phyloP scores from a whole-genome alignment of 169 alveolate genomes.

The Plasmodium knowlesi region DNA sequence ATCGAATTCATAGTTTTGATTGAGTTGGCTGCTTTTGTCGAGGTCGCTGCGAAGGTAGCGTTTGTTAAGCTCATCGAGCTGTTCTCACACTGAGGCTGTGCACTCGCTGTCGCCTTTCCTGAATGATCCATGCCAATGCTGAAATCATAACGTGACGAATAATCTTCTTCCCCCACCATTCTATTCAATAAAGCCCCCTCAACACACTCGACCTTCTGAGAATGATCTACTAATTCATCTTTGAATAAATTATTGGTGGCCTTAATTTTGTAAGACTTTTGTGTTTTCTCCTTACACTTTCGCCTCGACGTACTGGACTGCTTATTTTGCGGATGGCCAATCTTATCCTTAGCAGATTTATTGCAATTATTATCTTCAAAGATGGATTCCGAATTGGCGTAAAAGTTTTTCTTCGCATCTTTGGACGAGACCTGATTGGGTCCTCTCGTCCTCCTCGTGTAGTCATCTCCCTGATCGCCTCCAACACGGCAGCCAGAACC shows the following conservation, averaged over 20 bases:
- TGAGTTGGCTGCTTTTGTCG: not conserved
- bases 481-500: not conserved
- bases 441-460: not conserved
- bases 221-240: slow-evolving; percentile 10
- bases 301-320: not conserved
- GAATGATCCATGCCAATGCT: not conserved
- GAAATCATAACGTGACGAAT: not conserved
- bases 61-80: not conserved
- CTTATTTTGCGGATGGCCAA: not conserved
- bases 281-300: not conserved
- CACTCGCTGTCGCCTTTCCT: not conserved
- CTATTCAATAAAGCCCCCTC: not conserved
- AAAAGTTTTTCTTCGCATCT: slow-evolving; percentile 13
- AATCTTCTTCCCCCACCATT: not conserved
- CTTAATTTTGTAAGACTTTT: slow-evolving; percentile 10
- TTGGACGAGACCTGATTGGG: not conserved
- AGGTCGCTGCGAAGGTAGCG: not conserved
- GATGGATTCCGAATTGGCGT: slow-evolving; percentile 43
- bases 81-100: not conserved
- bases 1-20: not conserved
- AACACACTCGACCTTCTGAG: not conserved
- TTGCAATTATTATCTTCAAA: slow-evolving; percentile 22
- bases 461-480: not conserved
- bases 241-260: slow-evolving; percentile 32
- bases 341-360: not conserved